Evolutionary conservation across 345 rosid species (phyloP), one percentile per base, ranked within the genome.

Genomic region (Moricandia arvensis): DNA sequence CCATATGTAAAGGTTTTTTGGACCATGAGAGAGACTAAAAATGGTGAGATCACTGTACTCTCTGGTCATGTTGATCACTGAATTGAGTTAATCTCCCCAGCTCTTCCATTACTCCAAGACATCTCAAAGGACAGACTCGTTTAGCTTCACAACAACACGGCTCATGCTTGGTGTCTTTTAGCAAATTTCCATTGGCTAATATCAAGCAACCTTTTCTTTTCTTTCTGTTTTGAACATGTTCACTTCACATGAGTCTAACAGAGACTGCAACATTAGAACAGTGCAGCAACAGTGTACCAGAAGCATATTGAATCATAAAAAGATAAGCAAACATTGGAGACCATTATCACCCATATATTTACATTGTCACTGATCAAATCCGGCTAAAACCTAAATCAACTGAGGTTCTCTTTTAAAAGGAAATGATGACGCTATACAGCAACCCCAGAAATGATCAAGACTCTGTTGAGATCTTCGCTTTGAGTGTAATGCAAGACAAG

Each of bases 331-430:
- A 31, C 68, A 77, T 16, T 1, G 34, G 61, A 64, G 17, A 58
- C 13, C 55, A 71, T 15, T 47, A 45, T 34, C 49, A 59, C 13
- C 60, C 37, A 49, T 15, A 45, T 66, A 6, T 6, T 34, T 58
- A 64, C 76, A 65, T 59, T 2, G 29, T 77, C 35, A 58, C 12
- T 33, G 10, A 47, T 77, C 72, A 71, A 59, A 71, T 65, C 76
- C 21, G 6, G 45, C 1, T 77, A 21, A 57, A 65, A 13, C 75
- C 13, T 77, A 45, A 31, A 71, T 24, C 8, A 26, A 55, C 71
- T 64, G 37, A 41, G 66, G 63, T 21, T 57, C 66, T 70, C 58
- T 64, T 63, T 21, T 21, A 21, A 71, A 63, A 31, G 12, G 37
- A 63, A 53, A 62, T 37, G 51, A 58, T 64, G 59, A 55, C 34